Percentiles rank a stretch among this genome's conserved stretches.
Conservation (phyloP, 192 early-diverging fungal genomes). For the Coemansia sp. region DNA sequence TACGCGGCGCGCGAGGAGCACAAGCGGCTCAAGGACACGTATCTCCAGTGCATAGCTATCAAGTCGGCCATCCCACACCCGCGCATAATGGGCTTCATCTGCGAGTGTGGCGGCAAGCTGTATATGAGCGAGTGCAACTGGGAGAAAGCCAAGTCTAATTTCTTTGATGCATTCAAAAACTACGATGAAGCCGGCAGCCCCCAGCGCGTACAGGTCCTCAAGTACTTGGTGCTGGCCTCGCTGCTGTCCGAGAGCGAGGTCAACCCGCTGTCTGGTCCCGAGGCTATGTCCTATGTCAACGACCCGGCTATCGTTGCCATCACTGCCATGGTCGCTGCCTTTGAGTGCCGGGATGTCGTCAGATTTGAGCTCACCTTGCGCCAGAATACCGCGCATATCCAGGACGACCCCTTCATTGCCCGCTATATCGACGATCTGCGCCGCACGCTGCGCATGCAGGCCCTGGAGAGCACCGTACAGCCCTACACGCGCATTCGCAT, state of each 20-base stretch:
- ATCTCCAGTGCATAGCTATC: constrained; percentile 83
- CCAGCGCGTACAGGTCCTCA: constrained; percentile 90
- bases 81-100: constrained; percentile 94
- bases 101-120: constrained; percentile 98
- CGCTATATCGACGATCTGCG: constrained; percentile 91
- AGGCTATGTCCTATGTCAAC: constrained; percentile 95
- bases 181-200: constrained; percentile 96
- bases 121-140: constrained; percentile 93
- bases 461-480: constrained; percentile 77
- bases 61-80: constrained; percentile 96
- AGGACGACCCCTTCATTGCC: constrained; percentile 88
- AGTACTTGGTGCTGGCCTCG: constrained; percentile 94
- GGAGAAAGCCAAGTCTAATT: constrained; percentile 89
- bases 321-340: constrained; percentile 87
- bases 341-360: constrained; percentile 82
- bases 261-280: constrained; percentile 96
- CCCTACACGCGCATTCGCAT: constrained; percentile 94
- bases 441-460: constrained; percentile 91
- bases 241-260: constrained; percentile 96
- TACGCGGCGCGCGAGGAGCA: constrained; percentile 74
- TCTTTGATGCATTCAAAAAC: constrained; percentile 97
- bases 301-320: constrained; percentile 93
- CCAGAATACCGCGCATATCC: constrained; percentile 70
- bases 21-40: constrained; percentile 88
- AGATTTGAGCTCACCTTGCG: constrained; percentile 87